Base-by-base conservation (phyloP, 257 asterid genomes). In the Jacaranda mimosifolia region DNA sequence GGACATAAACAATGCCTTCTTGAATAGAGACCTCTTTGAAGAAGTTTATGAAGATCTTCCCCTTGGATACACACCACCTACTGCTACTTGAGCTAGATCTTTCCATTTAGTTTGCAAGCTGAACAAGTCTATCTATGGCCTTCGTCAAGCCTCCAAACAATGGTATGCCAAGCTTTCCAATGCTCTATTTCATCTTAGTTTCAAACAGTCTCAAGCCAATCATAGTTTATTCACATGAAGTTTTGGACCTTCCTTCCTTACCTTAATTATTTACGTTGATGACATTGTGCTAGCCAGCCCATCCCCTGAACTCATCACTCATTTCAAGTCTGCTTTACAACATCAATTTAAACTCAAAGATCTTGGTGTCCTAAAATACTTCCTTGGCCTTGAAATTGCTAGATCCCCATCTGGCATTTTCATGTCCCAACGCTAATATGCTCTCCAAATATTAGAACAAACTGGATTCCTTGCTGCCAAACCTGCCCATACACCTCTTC, bases 271-370 rank as follows among this genome's bases (percentile, higher is more conserved):
- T 0, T 74, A 74, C 40, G 71, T 74, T 0, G 71, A 74, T 10
- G 78, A 74, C 3, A 45, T 74, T 6, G 19, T 62, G 5, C 9
- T 74, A 1, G 49, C 36, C 3, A 32, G 72, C 3, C 35, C 26
- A 19, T 15, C 49, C 0, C 0, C 1, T 0, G 4, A 2, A 0
- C n/a, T 19, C 1, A 32, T 74, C 32, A 32, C 18, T 0, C 2
- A 2, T 0, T 4, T 74, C 3, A 74, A 74, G 10, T 4, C 8
- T 6, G 13, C 3, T 46, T 35, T 74, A 0, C 48, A 74, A 9
- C 0, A 0, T 0, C 3, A 9, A 0, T 62, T 62, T 4, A 62
- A 48, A n/a, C 38, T 62, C 9, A 62, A 74, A 10, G 71, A 60
- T 13, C 15, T 74, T 4, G 63, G 62, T 3, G 3, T 6, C 2